A percentile compares a stretch with the other conserved stretches of the same genome.
These are phyloP conservation scores for Alternaria postmessia DNA, from an alignment of 2,329 filamentous ascomycete species.

Conservation along the genomic window DNA sequence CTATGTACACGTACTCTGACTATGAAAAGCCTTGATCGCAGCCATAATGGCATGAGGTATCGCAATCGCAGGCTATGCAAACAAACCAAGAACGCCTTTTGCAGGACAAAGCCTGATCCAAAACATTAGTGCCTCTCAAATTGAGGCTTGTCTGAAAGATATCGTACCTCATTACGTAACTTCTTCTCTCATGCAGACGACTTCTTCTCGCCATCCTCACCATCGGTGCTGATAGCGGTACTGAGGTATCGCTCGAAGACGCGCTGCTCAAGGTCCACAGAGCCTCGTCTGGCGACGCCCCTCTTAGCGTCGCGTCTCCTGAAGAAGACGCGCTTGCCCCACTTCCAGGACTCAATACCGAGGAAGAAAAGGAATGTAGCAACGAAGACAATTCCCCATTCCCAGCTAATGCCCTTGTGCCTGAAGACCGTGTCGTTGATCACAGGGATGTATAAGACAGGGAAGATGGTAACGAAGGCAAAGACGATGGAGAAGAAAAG, in stretches of 20 bases:
- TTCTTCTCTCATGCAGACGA: conserved; percentile 3
- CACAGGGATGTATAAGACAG: conserved; percentile 68
- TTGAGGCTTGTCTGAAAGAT: neutral
- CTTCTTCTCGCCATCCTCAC: conserved; percentile 39
- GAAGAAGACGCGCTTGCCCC: conserved; percentile 63
- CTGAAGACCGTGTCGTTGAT: conserved; percentile 72
- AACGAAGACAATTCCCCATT: conserved; percentile 73
- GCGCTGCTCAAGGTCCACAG: conserved; percentile 41
- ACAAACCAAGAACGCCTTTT: conserved; percentile 20
- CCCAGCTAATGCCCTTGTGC: conserved; percentile 71
- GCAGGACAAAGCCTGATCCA: neutral
- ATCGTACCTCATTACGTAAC: neutral
- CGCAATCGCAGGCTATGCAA: conserved; percentile 35
- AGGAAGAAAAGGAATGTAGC: conserved; percentile 69
- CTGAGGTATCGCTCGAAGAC: conserved; percentile 46
- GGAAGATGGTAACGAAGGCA: conserved; percentile 42
- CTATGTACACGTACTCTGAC: conserved; percentile 15
- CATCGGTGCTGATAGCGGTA: conserved; percentile 42
- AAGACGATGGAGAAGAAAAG: conserved; percentile 56
- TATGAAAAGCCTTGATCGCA: conserved; percentile 22
- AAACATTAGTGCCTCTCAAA: conserved; percentile 8
- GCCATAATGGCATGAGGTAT: conserved; percentile 29
- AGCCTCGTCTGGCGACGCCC: conserved; percentile 34
- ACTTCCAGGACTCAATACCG: conserved; percentile 73
- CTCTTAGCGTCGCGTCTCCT: conserved; percentile 33